Evolutionary conservation across 805 yeast species (phyloP).

Genomic region (Saturnispora kantuleensis): DNA sequence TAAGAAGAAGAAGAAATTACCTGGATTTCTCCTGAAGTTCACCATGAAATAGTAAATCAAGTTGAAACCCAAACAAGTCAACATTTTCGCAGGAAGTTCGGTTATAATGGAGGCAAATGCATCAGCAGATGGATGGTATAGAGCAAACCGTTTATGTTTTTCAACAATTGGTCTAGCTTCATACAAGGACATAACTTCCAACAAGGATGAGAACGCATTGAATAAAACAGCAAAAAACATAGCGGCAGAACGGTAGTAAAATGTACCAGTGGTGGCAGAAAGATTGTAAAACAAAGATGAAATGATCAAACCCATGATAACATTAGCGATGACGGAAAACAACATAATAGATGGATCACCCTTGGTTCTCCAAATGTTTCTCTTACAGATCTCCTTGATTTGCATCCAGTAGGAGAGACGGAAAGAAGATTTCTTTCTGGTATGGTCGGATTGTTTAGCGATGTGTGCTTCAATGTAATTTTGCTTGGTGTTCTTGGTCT

Average conservation of each 20-base stretch:
- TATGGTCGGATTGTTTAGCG: constrained; percentile 42
- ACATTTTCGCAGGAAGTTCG: constrained; percentile 43
- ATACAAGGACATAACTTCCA: constrained; percentile 46
- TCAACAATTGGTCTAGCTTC: constrained; percentile 50
- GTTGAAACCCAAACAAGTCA: constrained; percentile 38
- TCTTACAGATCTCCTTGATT: constrained; percentile 33
- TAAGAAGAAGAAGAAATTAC: constrained; percentile 44
- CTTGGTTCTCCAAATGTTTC: constrained; percentile 40
- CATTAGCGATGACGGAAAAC: constrained; percentile 34
- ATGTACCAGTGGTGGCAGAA: constrained; percentile 31
- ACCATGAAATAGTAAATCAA: constrained; percentile 43
- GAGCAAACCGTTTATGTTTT: constrained; percentile 46
- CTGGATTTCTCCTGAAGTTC: constrained; percentile 41
- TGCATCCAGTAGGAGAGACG: constrained; percentile 44
- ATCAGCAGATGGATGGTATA: constrained; percentile 50
- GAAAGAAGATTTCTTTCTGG: constrained; percentile 42
- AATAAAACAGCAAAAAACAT: constrained; percentile 59
- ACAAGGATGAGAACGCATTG: constrained; percentile 50
- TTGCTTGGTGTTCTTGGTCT: constrained; percentile 7
- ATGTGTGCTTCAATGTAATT: constrained; percentile 14
- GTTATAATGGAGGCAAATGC: constrained; percentile 54
- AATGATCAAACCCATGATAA: constrained; percentile 43
- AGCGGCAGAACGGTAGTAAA: constrained; percentile 50
- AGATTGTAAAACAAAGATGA: constrained; percentile 52
- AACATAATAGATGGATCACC: constrained; percentile 42